Base-by-base conservation (phyloP, 1,284 basidiomycete species). In the Agaricales sp. region DNA sequence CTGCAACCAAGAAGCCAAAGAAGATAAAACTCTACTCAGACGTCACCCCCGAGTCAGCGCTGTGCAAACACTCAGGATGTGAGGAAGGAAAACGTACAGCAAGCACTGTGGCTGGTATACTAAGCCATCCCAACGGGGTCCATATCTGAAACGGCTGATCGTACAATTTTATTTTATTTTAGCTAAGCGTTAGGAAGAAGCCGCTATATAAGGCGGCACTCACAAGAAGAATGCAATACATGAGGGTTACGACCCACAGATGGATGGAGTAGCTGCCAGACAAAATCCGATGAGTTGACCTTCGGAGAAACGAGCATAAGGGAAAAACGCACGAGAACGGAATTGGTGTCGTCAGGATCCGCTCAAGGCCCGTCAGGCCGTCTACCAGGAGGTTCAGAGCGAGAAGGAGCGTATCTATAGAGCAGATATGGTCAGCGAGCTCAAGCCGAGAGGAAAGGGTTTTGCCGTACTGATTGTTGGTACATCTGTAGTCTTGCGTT, bases 311-410 rank as follows among this genome's bases (percentile, higher is more conserved):
- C 58, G 18, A 22, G 39, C 41, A 20, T 3, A 26, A 21, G 30
- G 22, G 26, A 26, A 45, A 25, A 14, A 64, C 69, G 54, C 64
- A 87, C 71, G 80, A 85, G 66, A 85, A 88, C 1, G 86, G 87
- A 44, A 90, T 87, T 1, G 86, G 86, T 0, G 84, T 88, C 0
- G 85, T 87, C 12, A 88, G 67, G 54, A 89, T 87, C 41, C 86
- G 70, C 59, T 90, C 86, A 2, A 89, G 68, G 3, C 79, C 79
- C 4, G 81, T 82, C 39, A 89, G 64, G 14, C 80, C 75, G 48
- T 88, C 83, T 2, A 78, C 76, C 39, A 89, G 71, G 53, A 74
- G 70, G 54, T 73, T 74, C 4, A 87, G 60, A 1, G 76, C 58
- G 2, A 56, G 58, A 0, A 83, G 52, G 18, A 88, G 64, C n/a